Evolutionary conservation across 148 eudicot genomes (phyloP), one percentile per base, ranked within the genome.

Genomic region (Chenopodium berlandieri): DNA sequence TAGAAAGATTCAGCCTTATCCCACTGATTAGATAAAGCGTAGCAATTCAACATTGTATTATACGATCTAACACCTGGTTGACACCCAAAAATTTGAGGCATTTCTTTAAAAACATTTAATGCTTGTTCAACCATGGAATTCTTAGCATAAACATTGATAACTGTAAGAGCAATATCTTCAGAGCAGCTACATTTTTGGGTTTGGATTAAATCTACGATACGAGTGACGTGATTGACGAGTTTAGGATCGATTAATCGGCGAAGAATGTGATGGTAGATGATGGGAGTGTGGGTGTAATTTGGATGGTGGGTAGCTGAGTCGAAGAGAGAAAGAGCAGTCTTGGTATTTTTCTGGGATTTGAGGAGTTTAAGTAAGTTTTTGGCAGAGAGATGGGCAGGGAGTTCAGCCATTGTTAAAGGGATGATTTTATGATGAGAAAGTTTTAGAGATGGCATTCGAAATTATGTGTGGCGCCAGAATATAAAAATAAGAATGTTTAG

Each of bases 261-360:
- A 85, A 95, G 92, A 76, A 93, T 86, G 90, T 93, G 93, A 85
- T 85, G 91, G 90, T 82, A 90, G 81, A 93, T 79, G 78, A 80
- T 54, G 78, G 90, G 60, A 22, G 83, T 69, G 82, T 81, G 94
- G 54, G 86, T 58, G 86, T 80, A 92, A 77, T 60, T 66, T 1
- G 87, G 90, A 71, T 80, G 87, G 44, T 74, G 73, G 44, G 83
- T 83, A 9, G 93, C 91, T 22, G 91, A 79, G 82, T 89, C 81
- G 88, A 94, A 94, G 48, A 92, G 85, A 60, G 89, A 86, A 84
- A 94, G 90, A 1, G 98, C 94, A 46, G 82, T n/a, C 27, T 37
- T 78, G 34, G 87, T 64, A 82, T 80, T 81, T 70, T 85, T 88
- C 48, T 91, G 90, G 73, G 93, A 85, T 87, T 92, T 92, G 77